These are phyloP conservation scores for Chalciporus pseudorubinellus DNA, from an alignment of 768 basidiomycete species.

Conservation along the genomic window DNA sequence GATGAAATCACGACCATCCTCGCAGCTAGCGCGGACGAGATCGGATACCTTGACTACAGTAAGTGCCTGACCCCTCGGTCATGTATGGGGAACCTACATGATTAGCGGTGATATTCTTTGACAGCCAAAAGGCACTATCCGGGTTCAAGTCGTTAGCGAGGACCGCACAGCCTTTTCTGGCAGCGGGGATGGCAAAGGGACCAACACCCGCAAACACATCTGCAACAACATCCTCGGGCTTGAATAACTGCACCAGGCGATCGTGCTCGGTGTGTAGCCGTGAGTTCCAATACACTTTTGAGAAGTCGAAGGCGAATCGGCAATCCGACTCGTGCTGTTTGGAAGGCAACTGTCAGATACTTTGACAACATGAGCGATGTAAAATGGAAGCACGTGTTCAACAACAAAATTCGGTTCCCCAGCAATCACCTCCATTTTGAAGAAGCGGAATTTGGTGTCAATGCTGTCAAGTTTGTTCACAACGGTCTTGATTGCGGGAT, in stretches of 20 bases:
- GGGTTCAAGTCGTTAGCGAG: conserved; percentile 96
- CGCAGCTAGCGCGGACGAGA: conserved; percentile 68
- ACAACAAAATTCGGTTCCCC: conserved; percentile 87
- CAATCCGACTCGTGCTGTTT: conserved; percentile 80
- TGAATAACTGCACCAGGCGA: conserved; percentile 73
- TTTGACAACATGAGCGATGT: not conserved
- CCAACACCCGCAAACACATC: conserved; percentile 98
- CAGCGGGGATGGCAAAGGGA: conserved; percentile 92
- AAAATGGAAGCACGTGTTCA: conserved; percentile 63
- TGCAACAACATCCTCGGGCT: conserved; percentile 74
- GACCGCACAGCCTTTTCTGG: conserved; percentile 85
- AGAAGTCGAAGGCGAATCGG: conserved; percentile 90
- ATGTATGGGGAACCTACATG: conserved; percentile 47
- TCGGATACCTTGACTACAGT: conserved; percentile 50
- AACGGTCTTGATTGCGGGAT: conserved; percentile 75
- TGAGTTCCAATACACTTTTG: conserved; percentile 97
- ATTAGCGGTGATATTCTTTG: conserved; percentile 71
- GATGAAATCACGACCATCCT: conserved; percentile 90
- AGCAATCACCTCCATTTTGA: conserved; percentile 95
- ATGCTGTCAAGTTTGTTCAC: conserved; percentile 94
- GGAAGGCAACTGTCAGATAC: conserved; percentile 1
- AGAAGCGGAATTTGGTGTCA: conserved; percentile 83
- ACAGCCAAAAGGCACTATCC: conserved; percentile 73
- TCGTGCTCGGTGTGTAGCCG: conserved; percentile 89
- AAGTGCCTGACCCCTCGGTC: not conserved